These are phyloP conservation scores for Anastatica hierochuntica DNA, from an alignment of 345 rosid species.

Conservation along the genomic window DNA sequence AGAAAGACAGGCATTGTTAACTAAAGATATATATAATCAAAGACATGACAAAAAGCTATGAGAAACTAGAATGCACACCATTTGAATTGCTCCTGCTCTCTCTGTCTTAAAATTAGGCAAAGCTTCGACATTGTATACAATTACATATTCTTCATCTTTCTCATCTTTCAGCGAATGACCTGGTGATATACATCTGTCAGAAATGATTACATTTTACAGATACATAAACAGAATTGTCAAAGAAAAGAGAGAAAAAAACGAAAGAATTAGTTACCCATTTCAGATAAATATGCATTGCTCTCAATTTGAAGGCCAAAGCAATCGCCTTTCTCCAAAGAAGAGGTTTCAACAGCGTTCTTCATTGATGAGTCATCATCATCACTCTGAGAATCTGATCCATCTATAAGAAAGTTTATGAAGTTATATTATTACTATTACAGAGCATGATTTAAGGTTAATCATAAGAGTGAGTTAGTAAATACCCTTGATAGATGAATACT, in stretches of 20 bases:
- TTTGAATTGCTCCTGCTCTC: constrained; percentile 14
- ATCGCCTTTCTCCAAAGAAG: neutral
- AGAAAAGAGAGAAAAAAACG: too few relatives aligned
- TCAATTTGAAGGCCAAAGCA: neutral
- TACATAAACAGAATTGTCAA: neutral
- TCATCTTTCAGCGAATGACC: constrained; percentile 3
- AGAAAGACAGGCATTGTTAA: neutral
- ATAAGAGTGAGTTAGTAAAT: neutral
- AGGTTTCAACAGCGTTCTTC: neutral
- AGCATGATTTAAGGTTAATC: neutral
- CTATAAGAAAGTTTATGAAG: neutral
- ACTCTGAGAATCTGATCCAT: neutral
- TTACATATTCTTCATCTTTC: constrained; percentile 13
- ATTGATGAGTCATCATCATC: neutral
- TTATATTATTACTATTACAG: neutral
- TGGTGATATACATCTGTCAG: neutral
- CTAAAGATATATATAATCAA: too few relatives aligned
- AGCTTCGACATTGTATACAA: constrained; percentile 1
- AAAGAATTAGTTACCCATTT: neutral
- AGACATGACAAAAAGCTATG: neutral
- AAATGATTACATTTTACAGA: neutral
- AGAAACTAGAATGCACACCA: constrained; percentile 12
- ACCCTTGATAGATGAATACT: neutral
- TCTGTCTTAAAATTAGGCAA: neutral
- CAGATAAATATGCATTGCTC: neutral